Evolutionary conservation across 164 flowering plant species (phyloP), one percentile per base, ranked within the genome.

Genomic region (Magnolia sinica): DNA sequence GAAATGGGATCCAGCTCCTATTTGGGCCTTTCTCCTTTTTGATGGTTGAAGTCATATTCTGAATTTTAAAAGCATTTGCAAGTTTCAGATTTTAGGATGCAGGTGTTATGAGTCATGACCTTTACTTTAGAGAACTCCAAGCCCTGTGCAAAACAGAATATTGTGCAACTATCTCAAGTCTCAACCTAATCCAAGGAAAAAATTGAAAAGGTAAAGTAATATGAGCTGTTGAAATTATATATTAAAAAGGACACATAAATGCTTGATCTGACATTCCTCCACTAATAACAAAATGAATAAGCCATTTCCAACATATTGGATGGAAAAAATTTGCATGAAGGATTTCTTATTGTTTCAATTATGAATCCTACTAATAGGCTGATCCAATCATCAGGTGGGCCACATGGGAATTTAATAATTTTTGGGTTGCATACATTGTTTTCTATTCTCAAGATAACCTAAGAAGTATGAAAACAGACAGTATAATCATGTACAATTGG

Each of bases 111-210:
- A 37, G 50, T 13, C 10, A 75, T 4, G 78, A 95, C 99, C 95
- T 96, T 96, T 71, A 97, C 55, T 7, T 86, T 81, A 7, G 99
- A 94, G 84, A 96, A 96, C 82, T 96, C 99, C 80, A 96, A 82
- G 58, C 99, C 99, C 84, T 94, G 74, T 5, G 98, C 99, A 85
- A 96, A 94, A 84, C 94, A 97, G 86, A 96, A 96, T 76, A 96
- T 91, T 96, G 99, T 75, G 99, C 99, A 77, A 96, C 99, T 27
- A 27, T 27, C 29, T 27, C 27, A 24, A 24, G 1, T 24, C 27
- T 24, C 99, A 80, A 96, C 99, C 99, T 96, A 84, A 81, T n/a
- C 51, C 51, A 80, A 58, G 64, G 73, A 70, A 68, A 68, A 7
- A 8, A 68, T 24, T 31, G 16, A 68, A 68, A 16, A 68, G 11